phyloP scores from a whole-genome alignment of 2,329 filamentous ascomycete species.

The Verticillium nubilum region DNA sequence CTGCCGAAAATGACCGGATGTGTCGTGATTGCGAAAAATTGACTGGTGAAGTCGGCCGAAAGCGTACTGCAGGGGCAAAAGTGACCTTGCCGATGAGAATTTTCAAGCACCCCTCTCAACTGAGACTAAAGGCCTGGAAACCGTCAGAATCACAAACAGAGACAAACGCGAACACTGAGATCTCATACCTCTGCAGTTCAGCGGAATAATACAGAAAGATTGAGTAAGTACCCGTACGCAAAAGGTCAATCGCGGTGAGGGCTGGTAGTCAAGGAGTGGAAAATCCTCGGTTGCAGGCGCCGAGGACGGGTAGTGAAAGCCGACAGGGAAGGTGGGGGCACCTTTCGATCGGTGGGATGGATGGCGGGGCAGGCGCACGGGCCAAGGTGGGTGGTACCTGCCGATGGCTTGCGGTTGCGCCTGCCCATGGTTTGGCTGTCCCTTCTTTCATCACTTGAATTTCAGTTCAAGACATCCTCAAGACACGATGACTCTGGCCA shows the following conservation, averaged over 20 bases:
- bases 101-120: background rate
- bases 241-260: background rate
- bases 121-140: background rate
- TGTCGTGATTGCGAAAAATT: background rate
- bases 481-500: background rate
- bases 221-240: background rate
- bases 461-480: background rate
- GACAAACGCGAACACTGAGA: background rate
- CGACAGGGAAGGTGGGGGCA: background rate
- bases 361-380: background rate
- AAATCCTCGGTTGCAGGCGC: background rate
- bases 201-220: background rate
- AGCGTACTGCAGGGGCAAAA: background rate
- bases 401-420: background rate
- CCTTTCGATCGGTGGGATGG: background rate
- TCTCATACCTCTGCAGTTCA: background rate
- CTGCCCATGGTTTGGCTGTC: background rate
- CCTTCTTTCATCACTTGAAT: background rate
- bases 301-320: background rate
- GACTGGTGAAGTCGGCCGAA: slow-evolving; percentile 1
- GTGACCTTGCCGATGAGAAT: background rate
- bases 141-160: background rate
- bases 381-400: background rate
- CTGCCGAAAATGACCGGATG: background rate
- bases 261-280: background rate